Conservation (phyloP, 1,284 basidiomycete genomes). For the Ceraceosorus guamensis region DNA sequence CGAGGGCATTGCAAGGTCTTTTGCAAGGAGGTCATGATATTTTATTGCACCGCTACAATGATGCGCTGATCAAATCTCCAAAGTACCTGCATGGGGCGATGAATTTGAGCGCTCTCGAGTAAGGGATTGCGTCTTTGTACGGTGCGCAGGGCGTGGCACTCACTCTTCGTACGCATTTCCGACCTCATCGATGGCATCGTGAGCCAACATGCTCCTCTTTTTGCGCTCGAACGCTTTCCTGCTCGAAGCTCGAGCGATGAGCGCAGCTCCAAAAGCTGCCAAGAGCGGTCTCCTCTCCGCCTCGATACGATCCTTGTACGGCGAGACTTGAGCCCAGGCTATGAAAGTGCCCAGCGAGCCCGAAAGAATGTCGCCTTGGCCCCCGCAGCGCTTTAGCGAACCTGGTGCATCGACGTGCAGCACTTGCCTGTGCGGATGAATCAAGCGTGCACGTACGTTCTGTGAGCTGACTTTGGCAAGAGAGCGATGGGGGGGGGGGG, state of each 20-base stretch:
- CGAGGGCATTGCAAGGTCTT: too few relatives aligned
- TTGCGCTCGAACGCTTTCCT: conserved; percentile 66
- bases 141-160: too few relatives aligned
- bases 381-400: conserved; percentile 84
- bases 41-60: too few relatives aligned
- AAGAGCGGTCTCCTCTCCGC: conserved; percentile 64
- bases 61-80: too few relatives aligned
- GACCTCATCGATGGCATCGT: conserved; percentile 62
- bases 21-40: too few relatives aligned
- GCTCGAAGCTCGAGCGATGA: conserved; percentile 77
- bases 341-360: conserved; percentile 79
- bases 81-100: too few relatives aligned
- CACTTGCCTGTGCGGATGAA: too few relatives aligned
- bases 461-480: too few relatives aligned
- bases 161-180: conserved; percentile 47
- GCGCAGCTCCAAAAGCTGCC: conserved; percentile 77
- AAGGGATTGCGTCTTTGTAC: too few relatives aligned
- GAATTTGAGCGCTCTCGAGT: too few relatives aligned
- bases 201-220: conserved; percentile 76
- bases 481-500: too few relatives aligned
- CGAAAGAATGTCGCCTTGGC: conserved; percentile 87
- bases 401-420: conserved; percentile 66
- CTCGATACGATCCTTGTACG: conserved; percentile 51
- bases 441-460: too few relatives aligned
- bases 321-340: conserved; percentile 89